Evolutionary conservation across 352 stramenopile genomes (phyloP).

Genomic region (Hyaloperonospora brassicae): DNA sequence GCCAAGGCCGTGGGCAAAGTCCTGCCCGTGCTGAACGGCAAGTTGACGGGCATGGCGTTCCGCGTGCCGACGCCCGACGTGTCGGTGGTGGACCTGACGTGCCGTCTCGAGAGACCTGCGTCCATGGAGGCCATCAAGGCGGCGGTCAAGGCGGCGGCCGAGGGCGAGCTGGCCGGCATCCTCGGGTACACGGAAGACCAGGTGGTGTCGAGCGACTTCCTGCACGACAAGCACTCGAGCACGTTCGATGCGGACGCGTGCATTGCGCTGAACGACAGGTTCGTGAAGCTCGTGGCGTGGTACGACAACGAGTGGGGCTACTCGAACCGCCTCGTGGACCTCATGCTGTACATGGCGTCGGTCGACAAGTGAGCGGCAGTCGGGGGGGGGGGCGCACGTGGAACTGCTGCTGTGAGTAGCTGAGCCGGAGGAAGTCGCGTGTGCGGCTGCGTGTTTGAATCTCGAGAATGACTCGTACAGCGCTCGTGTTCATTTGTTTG

Average conservation of each 20-base stretch:
- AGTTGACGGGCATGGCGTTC: constrained; percentile 90
- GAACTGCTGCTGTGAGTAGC: no score
- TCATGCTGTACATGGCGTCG: constrained; percentile 93
- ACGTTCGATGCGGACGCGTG: constrained; percentile 26
- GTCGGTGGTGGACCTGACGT: constrained; percentile 86
- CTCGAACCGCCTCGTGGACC: constrained; percentile 93
- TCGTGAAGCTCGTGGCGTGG: constrained; percentile 99
- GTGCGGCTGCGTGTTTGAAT: no score
- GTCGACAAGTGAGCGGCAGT: constrained; percentile 27
- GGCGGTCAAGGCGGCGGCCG: constrained; percentile 89
- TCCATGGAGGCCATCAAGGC: constrained; percentile 98
- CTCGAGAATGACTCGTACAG: no score
- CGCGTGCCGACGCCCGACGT: constrained; percentile 86
- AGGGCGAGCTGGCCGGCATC: constrained; percentile 92
- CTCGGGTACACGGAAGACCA: constrained; percentile 97
- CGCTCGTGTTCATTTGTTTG: no score
- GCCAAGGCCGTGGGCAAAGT: constrained; percentile 73
- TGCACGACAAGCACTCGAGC: constrained; percentile 80
- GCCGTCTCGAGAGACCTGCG: constrained; percentile 73
- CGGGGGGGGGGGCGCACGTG: no score
- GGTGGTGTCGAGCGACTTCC: constrained; percentile 96
- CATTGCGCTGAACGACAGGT: constrained; percentile 90
- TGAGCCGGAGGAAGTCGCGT: no score
- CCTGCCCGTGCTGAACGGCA: constrained; percentile 89
- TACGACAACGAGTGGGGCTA: constrained; percentile 99